Base-by-base conservation (phyloP, 2,329 filamentous ascomycete genomes). In the Aureobasidium melanogenum region DNA sequence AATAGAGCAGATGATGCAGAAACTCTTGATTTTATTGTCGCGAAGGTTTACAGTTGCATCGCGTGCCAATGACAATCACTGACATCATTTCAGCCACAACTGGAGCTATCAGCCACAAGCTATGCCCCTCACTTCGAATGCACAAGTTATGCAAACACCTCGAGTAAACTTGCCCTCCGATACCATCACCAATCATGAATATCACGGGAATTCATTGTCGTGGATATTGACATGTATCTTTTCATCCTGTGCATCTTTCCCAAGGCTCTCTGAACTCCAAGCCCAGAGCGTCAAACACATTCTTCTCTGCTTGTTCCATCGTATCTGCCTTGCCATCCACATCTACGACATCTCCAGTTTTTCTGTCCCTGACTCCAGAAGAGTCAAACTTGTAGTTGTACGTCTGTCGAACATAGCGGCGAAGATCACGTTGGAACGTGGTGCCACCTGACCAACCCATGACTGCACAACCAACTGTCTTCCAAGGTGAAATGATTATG, bases 401-500 rank as follows among this genome's bases (percentile, higher is more conserved):
- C 62, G 82, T 79, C 39, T 85, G 80, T 72, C 89, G 92, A 63
- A 87, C 90, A 73, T 93, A 96, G 36, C 87, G 78, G 43, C 93
- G 79, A 59, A 97, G 72, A 72, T 97, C 94, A 26, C 93, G 80
- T 76, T 97, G 85, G 67, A 97, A 97, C 0, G 91, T 97, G 0
- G 87, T 96, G 1, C 86, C 93, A 0, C 91, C 89, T 17, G 84
- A 88, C 94, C 93, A 97, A 1, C 91, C 92, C 19, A 93, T 76
- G 4, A 97, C 81, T 0, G 92, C 93, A 67, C 91, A 97, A 0
- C 94, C 93, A 0, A 89, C 85, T 0, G 91, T 96, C 61, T 86
- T 87, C 89, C 93, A 97, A 0, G 92, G 91, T 24, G 85, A 86
- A 64, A 97, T 80, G 66, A 97, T 93, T 62, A 97, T 96, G 70